Evolutionary conservation across 495 filamentous ascomycete genomes (phyloP).

Genomic region (Thermochaetoides thermophila): DNA sequence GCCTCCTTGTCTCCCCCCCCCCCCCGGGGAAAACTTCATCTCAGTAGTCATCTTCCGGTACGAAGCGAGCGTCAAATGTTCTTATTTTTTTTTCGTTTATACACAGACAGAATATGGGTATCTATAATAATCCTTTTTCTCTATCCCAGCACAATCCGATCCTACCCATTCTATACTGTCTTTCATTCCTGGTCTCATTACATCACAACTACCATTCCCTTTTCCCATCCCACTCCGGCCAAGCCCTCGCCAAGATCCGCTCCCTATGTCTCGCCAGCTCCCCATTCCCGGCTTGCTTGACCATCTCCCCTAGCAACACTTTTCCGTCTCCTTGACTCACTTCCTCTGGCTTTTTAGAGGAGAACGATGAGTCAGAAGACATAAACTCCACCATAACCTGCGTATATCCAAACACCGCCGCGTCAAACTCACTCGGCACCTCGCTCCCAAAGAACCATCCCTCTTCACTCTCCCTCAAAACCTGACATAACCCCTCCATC

Average conservation of each 20-base stretch:
- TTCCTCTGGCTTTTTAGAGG: not conserved
- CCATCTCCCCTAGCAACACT: conserved; percentile 6
- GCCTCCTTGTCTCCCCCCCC: too few relatives aligned
- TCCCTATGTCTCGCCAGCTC: conserved; percentile 8
- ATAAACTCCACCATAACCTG: conserved; percentile 45
- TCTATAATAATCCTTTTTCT: too few relatives aligned
- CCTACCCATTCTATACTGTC: too few relatives aligned
- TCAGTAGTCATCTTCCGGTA: too few relatives aligned
- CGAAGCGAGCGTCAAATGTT: too few relatives aligned
- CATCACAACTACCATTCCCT: not conserved
- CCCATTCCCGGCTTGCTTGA: conserved; percentile 6
- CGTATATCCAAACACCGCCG: conserved; percentile 82
- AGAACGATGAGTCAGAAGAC: too few relatives aligned
- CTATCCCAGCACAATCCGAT: too few relatives aligned
- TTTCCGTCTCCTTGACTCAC: not conserved
- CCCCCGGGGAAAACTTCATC: too few relatives aligned
- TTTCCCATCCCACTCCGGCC: conserved; percentile 4
- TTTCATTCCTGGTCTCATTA: too few relatives aligned
- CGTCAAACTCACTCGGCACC: conserved; percentile 66
- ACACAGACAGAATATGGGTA: too few relatives aligned
- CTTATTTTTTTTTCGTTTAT: too few relatives aligned
- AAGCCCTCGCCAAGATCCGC: conserved; percentile 6
- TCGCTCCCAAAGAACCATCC: conserved; percentile 25
- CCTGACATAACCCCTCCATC: conserved; percentile 54
- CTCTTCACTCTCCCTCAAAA: conserved; percentile 43